Evolutionary conservation across 148 eudicot genomes (phyloP).

Genomic region (Amaranthus hypochondriacus): DNA sequence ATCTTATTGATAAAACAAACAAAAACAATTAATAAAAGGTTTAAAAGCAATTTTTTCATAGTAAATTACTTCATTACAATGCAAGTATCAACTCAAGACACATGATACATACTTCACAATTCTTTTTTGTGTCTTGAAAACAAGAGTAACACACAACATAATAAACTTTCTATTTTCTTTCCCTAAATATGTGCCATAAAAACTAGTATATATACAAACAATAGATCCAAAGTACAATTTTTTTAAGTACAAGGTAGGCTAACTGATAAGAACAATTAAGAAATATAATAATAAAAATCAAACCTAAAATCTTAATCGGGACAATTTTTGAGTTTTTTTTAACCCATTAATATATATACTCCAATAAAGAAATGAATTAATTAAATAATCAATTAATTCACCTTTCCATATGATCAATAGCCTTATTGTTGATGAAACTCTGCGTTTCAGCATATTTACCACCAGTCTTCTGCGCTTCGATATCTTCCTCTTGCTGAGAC

Average conservation of each 20-base stretch:
- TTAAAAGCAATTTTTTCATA: too few relatives aligned
- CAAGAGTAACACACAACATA: slow-evolving; percentile 1
- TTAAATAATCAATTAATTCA: slow-evolving; percentile 17
- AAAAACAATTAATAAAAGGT: too few relatives aligned
- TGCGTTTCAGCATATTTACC: slow-evolving; percentile 17
- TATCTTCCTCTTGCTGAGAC: slow-evolving; percentile 38
- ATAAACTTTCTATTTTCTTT: neutral
- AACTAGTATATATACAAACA: neutral
- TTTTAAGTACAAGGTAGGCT: neutral
- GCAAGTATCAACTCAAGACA: neutral
- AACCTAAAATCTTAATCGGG: neutral
- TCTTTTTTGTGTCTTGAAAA: slow-evolving; percentile 2
- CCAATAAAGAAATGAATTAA: neutral
- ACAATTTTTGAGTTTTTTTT: neutral
- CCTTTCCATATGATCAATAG: slow-evolving; percentile 54
- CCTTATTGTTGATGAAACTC: slow-evolving; percentile 34
- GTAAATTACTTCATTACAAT: too few relatives aligned
- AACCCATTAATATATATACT: neutral
- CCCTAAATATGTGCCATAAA: neutral
- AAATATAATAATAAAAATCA: neutral
- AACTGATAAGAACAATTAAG: neutral
- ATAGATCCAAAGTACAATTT: neutral
- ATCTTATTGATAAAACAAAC: too few relatives aligned
- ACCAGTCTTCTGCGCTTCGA: slow-evolving; percentile 47
- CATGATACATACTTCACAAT: neutral